Base-by-base conservation (phyloP, 2,329 filamentous ascomycete genomes). In the Drechslerella coelobrocha region DNA sequence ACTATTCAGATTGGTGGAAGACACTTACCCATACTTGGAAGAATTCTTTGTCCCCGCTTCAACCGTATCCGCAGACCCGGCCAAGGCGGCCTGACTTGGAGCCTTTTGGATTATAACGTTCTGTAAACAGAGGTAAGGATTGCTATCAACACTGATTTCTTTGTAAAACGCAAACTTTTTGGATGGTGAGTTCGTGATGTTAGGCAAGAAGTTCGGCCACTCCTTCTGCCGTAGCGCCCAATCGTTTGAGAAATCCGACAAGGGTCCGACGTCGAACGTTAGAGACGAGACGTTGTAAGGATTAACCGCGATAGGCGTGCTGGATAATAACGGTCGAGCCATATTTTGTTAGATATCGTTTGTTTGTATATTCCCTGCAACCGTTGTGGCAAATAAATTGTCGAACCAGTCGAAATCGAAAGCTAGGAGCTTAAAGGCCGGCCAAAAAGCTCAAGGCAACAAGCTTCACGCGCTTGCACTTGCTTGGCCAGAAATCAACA, bases 141-240 rank as follows among this genome's bases (percentile, higher is more conserved):
- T 72, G 39, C 52, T 53, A 59, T 72, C 68, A 41, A 72, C 43
- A 45, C 55, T 55, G 50, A 72, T 72, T 27, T 72, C 68, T 48
- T 65, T 72, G 55, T 72, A 72, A 41, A 61, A 72, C n/a, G 68
- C 68, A 55, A 66, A 66, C 31, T 72, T 72, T 55, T 72, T 72
- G 9, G 68, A 48, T 37, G 53, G 61, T 50, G 56, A 47, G 31
- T 50, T 61, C 55, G 68, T 27, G 41, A 62, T 60, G 51, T 71
- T 71, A 43, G 66, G 66, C 24, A 72, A 47, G 51, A 66, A 72
- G 45, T 72, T 72, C 14, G 68, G 68, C 61, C 60, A 72, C 43
- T 72, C 68, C 26, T 72, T 72, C 43, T 72, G 68, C n/a, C 68
- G 54, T 24, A 72, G 60, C 23, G 61, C 61, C 68, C 55, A 72